Conservation (phyloP, 176 grass and related monocot species). For the Carex pumila region DNA sequence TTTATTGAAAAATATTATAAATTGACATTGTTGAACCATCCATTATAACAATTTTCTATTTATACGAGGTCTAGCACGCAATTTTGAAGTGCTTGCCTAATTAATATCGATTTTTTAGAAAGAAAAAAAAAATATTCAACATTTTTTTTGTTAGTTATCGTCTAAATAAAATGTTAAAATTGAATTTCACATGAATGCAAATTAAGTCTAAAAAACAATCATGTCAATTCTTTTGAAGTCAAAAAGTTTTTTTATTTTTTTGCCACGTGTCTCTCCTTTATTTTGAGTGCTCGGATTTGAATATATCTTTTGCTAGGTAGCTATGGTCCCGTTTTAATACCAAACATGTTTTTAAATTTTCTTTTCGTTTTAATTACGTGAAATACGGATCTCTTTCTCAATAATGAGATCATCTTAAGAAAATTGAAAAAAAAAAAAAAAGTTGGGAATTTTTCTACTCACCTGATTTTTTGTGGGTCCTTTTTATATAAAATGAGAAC, state of each 20-base stretch:
- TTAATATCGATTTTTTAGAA: not conserved
- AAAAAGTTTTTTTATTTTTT: not conserved
- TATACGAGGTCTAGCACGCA: not conserved
- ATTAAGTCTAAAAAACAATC: not conserved
- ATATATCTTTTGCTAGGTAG: not conserved
- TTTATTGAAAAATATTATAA: not conserved
- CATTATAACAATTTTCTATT: not conserved
- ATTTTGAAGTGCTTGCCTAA: not conserved
- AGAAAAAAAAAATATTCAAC: not conserved
- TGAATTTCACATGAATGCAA: not conserved
- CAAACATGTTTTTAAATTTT: no score
- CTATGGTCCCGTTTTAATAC: no score
- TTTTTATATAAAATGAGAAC: no score
- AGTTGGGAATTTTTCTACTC: no score
- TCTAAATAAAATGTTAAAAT: not conserved
- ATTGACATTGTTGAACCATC: not conserved
- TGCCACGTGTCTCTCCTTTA: not conserved
- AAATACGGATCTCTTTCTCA: no score
- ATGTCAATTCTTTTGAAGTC: not conserved
- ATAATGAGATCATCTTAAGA: no score
- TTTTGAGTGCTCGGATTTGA: not conserved
- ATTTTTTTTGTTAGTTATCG: not conserved
- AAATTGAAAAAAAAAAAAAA: no score
- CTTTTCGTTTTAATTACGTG: no score
- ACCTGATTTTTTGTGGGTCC: no score